Evolutionary conservation across 805 yeast genomes (phyloP).

Genomic region (Metschnikowia proteae): DNA sequence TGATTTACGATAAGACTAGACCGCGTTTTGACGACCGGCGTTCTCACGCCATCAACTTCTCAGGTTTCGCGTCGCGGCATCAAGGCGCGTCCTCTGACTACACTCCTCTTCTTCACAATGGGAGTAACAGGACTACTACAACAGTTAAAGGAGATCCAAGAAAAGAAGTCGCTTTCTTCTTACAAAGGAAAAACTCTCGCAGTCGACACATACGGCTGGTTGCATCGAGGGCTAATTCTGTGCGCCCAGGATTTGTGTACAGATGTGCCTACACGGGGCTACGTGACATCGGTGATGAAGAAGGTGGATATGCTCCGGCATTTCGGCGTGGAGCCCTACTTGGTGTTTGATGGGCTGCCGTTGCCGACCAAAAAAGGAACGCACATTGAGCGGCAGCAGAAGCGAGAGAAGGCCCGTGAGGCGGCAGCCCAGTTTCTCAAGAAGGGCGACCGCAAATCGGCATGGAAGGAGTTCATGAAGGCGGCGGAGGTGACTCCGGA

Average conservation of each 20-base stretch:
- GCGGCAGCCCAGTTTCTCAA: slow-evolving; percentile 51
- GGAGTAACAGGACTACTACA: slow-evolving; percentile 83
- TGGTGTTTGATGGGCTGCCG: slow-evolving; percentile 92
- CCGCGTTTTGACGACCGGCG: not conserved
- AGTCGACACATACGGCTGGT: slow-evolving; percentile 96
- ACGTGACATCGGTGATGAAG: slow-evolving; percentile 64
- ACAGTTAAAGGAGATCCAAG: slow-evolving; percentile 71
- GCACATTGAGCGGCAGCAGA: slow-evolving; percentile 57
- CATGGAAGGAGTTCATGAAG: slow-evolving; percentile 67
- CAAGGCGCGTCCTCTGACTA: not conserved
- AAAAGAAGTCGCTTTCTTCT: slow-evolving; percentile 50
- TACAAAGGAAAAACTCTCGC: slow-evolving; percentile 78
- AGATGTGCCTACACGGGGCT: slow-evolving; percentile 66
- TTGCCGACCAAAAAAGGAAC: slow-evolving; percentile 76
- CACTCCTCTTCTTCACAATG: slow-evolving; percentile 39
- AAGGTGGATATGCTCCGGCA: slow-evolving; percentile 61
- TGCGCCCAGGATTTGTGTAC: slow-evolving; percentile 82
- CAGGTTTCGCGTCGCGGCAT: slow-evolving; percentile 2
- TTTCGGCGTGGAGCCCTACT: slow-evolving; percentile 72
- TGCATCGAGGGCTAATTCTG: slow-evolving; percentile 77
- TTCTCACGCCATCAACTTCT: not conserved
- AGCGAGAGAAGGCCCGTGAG: slow-evolving; percentile 54
- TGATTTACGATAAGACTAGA: no score
- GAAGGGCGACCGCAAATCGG: slow-evolving; percentile 55
- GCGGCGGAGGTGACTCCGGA: slow-evolving; percentile 84